Base-by-base conservation (phyloP, 805 yeast species). In the Candida maesae region DNA sequence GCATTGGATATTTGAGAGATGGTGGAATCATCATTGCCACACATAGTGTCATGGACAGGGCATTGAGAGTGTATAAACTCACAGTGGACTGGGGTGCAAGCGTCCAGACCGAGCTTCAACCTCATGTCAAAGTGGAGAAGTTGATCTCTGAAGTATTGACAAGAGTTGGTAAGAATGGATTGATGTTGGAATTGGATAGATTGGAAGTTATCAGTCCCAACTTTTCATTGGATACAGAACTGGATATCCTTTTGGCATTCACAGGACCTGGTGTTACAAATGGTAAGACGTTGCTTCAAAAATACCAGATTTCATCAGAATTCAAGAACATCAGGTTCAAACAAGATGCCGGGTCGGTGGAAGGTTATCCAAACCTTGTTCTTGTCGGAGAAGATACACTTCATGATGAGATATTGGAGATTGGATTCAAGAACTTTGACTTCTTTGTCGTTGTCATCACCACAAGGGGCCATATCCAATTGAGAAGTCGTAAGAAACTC, bases 11-110 rank as follows among this genome's bases (percentile, higher is more conserved):
- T 49, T 54, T 66, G 7, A 61, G 70, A 38, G 74, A 73, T 35
- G 78, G 76, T 7, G 58, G 55, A 12, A 58, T 78, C 11, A 53
- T 74, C 3, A 55, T 79, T 3, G 67, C 68, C 0, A 68, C 68
- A 2, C 70, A 64, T 47, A 71, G 68, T 45, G 50, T 64, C 1
- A 36, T 56, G 1, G 59, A 70, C 1, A 50, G 61, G 12, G 54
- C 55, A 13, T 55, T 81, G 17, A 59, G 62, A 33, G 60, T 76
- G 2, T 79, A 67, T 51, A 52, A 59, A 18, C 53, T 79, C 4
- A 36, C 50, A 0, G 62, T 80, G 10, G 71, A 78, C 44, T 81
- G 86, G 86, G 81, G 80, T 2, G 58, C 61, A 1, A 70, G 66
- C 29, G 68, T 79, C 4, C 76, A 39, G 38, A 37, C 42, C 14